Conservation (phyloP, 345 rosid genomes). For the Citrus unshiu region DNA sequence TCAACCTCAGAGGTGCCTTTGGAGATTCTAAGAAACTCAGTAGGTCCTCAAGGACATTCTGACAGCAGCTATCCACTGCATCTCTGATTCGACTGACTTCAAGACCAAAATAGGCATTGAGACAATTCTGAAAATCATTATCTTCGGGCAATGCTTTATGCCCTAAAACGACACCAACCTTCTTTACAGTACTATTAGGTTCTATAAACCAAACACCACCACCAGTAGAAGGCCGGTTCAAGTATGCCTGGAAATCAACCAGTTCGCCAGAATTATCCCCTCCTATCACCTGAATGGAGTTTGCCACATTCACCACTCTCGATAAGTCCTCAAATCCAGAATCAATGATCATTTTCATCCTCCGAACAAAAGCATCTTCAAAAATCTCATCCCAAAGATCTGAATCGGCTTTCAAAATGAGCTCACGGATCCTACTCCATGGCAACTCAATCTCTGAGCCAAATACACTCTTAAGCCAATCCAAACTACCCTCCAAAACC, state of each 20-base stretch:
- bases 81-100: constrained; percentile 84
- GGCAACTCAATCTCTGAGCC: constrained; percentile 97
- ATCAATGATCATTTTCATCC: constrained; percentile 77
- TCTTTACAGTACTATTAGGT: constrained; percentile 46
- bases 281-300: constrained; percentile 44
- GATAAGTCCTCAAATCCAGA: constrained; percentile 65
- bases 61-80: constrained; percentile 77
- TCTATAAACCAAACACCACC: constrained; percentile 98
- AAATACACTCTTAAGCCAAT: constrained; percentile 89
- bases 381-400: constrained; percentile 98
- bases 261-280: constrained; percentile 45
- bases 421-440: constrained; percentile 91
- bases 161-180: constrained; percentile 40
- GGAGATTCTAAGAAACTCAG: constrained; percentile 91
- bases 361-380: constrained; percentile 83
- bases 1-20: constrained; percentile 76
- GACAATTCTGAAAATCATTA: constrained; percentile 73
- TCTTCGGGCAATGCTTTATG: constrained; percentile 51
- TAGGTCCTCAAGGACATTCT: constrained; percentile 72
- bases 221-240: constrained; percentile 79
- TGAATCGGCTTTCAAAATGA: constrained; percentile 78
- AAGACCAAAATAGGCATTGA: constrained; percentile 83
- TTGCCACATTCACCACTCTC: constrained; percentile 47
- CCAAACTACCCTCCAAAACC: constrained; percentile 84
- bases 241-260: constrained; percentile 68